A percentile compares a stretch with the other conserved stretches of the same genome.
These are phyloP conservation scores for Oligophagozyma castellii DNA, from an alignment of 1,139 yeast genomes.

Conservation along the genomic window DNA sequence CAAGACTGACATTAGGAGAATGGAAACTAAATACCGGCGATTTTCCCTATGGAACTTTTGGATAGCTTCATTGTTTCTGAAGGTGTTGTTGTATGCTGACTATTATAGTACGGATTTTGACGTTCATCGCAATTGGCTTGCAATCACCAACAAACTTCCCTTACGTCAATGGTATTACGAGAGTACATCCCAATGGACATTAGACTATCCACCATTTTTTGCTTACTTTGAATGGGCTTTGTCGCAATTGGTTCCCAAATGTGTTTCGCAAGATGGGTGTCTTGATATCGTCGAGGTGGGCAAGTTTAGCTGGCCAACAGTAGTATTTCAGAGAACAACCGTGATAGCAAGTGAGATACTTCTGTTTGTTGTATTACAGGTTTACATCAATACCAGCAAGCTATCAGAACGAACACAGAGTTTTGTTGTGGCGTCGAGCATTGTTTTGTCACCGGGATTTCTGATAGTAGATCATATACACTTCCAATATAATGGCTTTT, in stretches of 20 bases:
- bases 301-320: slow-evolving; percentile 59
- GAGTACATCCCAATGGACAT: slow-evolving; percentile 81
- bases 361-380: slow-evolving; percentile 55
- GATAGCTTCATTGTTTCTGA: slow-evolving; percentile 46
- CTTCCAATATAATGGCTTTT: slow-evolving; percentile 88
- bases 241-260: slow-evolving; percentile 54
- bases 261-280: slow-evolving; percentile 63
- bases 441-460: slow-evolving; percentile 80
- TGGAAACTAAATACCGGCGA: no score
- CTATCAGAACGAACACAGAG: slow-evolving; percentile 29
- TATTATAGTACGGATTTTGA: slow-evolving; percentile 68
- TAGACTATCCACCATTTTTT: slow-evolving; percentile 95
- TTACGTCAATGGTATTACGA: slow-evolving; percentile 72
- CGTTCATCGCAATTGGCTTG: slow-evolving; percentile 94
- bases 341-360: slow-evolving; percentile 70
- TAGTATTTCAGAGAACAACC: slow-evolving; percentile 67
- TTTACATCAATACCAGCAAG: slow-evolving; percentile 45
- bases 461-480: slow-evolving; percentile 84
- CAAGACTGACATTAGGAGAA: no score
- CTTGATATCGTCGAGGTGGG: slow-evolving; percentile 57
- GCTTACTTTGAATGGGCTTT: slow-evolving; percentile 86
- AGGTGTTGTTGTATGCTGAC: slow-evolving; percentile 31
- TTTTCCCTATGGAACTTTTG: slow-evolving; percentile 49
- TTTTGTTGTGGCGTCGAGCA: slow-evolving; percentile 69
- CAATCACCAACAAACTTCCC: slow-evolving; percentile 75